Percentiles rank a stretch among this genome's conserved stretches.
These are phyloP conservation scores for Rhizophagus sp. DNA, from an alignment of 192 early-diverging fungal species.

Conservation along the genomic window DNA sequence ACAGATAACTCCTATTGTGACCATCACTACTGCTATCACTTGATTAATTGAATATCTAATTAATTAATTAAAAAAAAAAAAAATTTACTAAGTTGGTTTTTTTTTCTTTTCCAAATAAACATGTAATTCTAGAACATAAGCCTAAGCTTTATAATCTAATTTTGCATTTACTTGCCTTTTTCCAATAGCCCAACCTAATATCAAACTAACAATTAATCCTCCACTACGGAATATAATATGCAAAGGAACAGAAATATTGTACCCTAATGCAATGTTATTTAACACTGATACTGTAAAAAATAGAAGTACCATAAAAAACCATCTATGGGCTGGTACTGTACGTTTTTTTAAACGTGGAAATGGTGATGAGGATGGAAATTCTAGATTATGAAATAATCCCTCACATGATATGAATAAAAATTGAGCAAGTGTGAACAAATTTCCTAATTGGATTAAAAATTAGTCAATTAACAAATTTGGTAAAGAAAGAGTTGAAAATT, in stretches of 20 bases:
- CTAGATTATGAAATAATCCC: conserved; percentile 58
- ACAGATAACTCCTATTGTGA: conserved; percentile 74
- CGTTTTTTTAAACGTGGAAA: conserved; percentile 57
- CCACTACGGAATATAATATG: conserved; percentile 91
- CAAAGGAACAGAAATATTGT: conserved; percentile 80
- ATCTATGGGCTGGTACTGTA: conserved; percentile 67
- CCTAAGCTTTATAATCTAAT: too few relatives aligned
- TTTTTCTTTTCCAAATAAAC: too few relatives aligned
- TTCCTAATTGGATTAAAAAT: conserved; percentile 35
- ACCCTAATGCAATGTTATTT: conserved; percentile 83
- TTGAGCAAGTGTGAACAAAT: conserved; percentile 75
- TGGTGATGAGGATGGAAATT: conserved; percentile 25
- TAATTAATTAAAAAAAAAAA: too few relatives aligned
- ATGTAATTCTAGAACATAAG: too few relatives aligned
- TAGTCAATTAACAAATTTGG: not conserved
- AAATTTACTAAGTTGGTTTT: too few relatives aligned
- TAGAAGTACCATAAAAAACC: conserved; percentile 74
- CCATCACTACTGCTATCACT: conserved; percentile 70
- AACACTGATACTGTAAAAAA: conserved; percentile 79
- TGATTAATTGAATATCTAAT: conserved; percentile 48
- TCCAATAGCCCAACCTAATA: conserved; percentile 62
- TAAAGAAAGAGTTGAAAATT: not conserved
- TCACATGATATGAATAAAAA: conserved; percentile 70
- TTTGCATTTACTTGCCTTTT: conserved; percentile 50
- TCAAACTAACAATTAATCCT: conserved; percentile 83